These are phyloP conservation scores for Halenospora varia DNA, from an alignment of 495 filamentous ascomycete genomes.

Conservation along the genomic window DNA sequence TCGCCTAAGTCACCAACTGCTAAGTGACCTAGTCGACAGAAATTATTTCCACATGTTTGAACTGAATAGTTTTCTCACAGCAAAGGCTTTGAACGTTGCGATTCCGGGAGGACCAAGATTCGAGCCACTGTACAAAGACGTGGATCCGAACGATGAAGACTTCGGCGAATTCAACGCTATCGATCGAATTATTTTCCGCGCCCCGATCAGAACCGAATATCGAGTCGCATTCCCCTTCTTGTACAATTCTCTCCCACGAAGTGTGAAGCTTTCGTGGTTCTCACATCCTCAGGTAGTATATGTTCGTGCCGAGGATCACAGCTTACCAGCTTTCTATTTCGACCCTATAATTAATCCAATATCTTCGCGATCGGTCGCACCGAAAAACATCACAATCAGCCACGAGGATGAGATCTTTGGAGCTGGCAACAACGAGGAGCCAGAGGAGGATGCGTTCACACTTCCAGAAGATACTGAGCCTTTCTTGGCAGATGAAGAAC, in stretches of 20 bases:
- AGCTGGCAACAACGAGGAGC: constrained; percentile 73
- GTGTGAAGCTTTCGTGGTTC: constrained; percentile 90
- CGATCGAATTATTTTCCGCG: constrained; percentile 97
- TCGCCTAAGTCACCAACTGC: constrained; percentile 83
- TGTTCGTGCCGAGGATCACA: constrained; percentile 77
- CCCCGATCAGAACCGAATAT: constrained; percentile 94
- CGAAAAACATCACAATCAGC: constrained; percentile 88
- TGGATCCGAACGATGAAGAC: constrained; percentile 98
- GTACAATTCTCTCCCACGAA: constrained; percentile 94
- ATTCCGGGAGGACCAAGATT: constrained; percentile 96
- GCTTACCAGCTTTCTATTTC: constrained; percentile 92
- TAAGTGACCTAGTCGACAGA: constrained; percentile 89
- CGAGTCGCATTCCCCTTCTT: constrained; percentile 90
- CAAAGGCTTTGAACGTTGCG: constrained; percentile 95
- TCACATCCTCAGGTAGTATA: constrained; percentile 93
- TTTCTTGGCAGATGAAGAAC: constrained; percentile 84
- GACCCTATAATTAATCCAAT: constrained; percentile 97
- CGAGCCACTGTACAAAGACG: constrained; percentile 97
- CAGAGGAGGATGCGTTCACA: constrained; percentile 71
- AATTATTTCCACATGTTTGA: constrained; percentile 99
- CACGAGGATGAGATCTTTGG: constrained; percentile 98
- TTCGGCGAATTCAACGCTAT: constrained; percentile 99
- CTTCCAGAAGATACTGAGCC: constrained; percentile 78
- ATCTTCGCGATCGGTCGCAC: constrained; percentile 88
- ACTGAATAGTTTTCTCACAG: constrained; percentile 88